phyloP scores from a whole-genome alignment of 2,329 filamentous ascomycete species.

The Samsoniella hepiali region DNA sequence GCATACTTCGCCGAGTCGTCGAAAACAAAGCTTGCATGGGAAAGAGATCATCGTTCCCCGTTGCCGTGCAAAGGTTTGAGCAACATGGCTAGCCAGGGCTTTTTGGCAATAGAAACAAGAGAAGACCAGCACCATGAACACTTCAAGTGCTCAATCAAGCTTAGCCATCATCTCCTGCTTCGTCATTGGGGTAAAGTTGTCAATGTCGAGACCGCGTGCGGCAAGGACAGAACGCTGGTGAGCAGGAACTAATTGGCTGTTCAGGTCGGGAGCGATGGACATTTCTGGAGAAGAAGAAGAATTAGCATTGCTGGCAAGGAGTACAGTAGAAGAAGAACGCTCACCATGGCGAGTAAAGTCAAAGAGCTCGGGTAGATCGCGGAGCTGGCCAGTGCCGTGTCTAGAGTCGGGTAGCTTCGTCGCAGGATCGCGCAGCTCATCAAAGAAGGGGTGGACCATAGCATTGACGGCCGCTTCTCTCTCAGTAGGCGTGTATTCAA shows the following conservation, averaged over 20 bases:
- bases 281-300: conserved; percentile 60
- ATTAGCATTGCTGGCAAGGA: not conserved
- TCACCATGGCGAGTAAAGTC: conserved; percentile 92
- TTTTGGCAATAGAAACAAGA: conserved; percentile 13
- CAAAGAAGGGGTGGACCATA: conserved; percentile 98
- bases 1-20: conserved; percentile 5
- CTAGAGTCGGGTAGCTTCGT: conserved; percentile 93
- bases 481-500: conserved; percentile 97
- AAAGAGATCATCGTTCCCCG: not conserved
- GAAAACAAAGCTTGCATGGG: conserved; percentile 2
- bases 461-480: conserved; percentile 89
- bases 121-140: conserved; percentile 7
- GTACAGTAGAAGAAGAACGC: conserved; percentile 30
- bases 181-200: conserved; percentile 85
- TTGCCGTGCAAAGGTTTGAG: not conserved
- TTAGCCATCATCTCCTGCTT: conserved; percentile 98
- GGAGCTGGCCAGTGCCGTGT: conserved; percentile 74
- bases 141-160: conserved; percentile 69
- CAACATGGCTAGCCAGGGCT: not conserved
- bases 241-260: conserved; percentile 79
- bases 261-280: conserved; percentile 88
- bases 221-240: conserved; percentile 75
- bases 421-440: conserved; percentile 87
- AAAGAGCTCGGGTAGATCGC: conserved; percentile 84
- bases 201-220: conserved; percentile 81